Conservation (phyloP, 2,329 filamentous ascomycete genomes). For the Pseudonectria foliicola region DNA sequence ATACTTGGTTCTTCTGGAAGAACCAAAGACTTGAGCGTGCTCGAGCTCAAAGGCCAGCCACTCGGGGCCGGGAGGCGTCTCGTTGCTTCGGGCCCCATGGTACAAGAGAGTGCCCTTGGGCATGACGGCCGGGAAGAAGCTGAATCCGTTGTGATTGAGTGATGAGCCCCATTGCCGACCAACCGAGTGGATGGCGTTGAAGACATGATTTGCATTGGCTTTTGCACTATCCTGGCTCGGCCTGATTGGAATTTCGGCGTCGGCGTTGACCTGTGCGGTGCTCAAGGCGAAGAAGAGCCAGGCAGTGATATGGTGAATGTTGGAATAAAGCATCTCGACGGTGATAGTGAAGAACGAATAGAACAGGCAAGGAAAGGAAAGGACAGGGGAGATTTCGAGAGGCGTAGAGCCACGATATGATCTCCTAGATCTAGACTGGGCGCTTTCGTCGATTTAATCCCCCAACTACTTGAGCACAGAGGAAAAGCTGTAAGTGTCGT, state of each 20-base stretch:
- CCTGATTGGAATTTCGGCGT: slow-evolving; percentile 15
- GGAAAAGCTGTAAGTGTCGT: too few relatives aligned
- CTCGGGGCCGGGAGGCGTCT: slow-evolving; percentile 48
- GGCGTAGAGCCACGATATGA: too few relatives aligned
- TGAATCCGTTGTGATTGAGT: slow-evolving; percentile 68
- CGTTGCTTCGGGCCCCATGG: slow-evolving; percentile 47
- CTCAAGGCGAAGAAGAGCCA: slow-evolving; percentile 4
- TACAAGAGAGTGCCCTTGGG: slow-evolving; percentile 60
- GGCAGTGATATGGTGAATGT: too few relatives aligned
- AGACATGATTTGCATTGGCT: slow-evolving; percentile 56
- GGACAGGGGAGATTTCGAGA: too few relatives aligned
- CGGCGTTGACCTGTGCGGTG: slow-evolving; percentile 2
- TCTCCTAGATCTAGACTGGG: too few relatives aligned
- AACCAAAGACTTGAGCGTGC: slow-evolving; percentile 60
- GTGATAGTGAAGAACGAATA: too few relatives aligned
- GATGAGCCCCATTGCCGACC: slow-evolving; percentile 70
- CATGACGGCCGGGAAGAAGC: slow-evolving; percentile 59
- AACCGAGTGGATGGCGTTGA: slow-evolving; percentile 66
- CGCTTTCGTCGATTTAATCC: too few relatives aligned
- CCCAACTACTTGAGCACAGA: too few relatives aligned
- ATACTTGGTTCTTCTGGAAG: too few relatives aligned
- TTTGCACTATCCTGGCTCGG: slow-evolving; percentile 33
- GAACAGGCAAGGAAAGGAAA: too few relatives aligned
- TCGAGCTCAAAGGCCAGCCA: slow-evolving; percentile 75
- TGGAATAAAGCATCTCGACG: too few relatives aligned